Percentiles rank a stretch among this genome's conserved stretches.
Conservation (phyloP, 78 protist genomes). For the Dictyostelium intermedium region DNA sequence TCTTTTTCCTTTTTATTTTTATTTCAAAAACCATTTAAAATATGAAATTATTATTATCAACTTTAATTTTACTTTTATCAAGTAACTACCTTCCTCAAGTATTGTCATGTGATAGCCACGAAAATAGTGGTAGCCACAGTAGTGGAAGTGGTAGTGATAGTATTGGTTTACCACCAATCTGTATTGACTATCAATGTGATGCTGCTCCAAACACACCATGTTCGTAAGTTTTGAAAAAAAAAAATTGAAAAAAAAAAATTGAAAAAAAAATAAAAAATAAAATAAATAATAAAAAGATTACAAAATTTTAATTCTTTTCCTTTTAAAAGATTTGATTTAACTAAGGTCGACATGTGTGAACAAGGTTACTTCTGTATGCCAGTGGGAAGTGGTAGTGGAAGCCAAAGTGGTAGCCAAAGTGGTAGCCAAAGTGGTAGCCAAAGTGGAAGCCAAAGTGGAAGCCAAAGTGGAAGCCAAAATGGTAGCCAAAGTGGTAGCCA, state of each 20-base stretch:
- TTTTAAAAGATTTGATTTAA: background rate
- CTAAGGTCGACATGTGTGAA: background rate
- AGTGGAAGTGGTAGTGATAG: background rate
- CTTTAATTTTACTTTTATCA: constrained; percentile 7
- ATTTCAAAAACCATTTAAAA: background rate
- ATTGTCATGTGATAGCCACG: background rate
- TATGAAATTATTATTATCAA: constrained; percentile 4
- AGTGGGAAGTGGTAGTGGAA: background rate
- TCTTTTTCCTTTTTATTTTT: background rate
- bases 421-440: background rate
- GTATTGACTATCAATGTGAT: constrained; percentile 12
- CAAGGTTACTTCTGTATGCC: constrained; percentile 4
- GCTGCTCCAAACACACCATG: background rate
- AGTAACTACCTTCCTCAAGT: background rate
- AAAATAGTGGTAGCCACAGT: background rate
- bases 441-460: background rate
- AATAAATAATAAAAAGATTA: background rate
- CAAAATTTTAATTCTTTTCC: background rate
- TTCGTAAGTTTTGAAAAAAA: background rate
- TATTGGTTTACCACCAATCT: background rate
- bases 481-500: background rate
- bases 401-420: background rate
- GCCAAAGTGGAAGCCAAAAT: background rate
- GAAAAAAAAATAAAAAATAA: no score
- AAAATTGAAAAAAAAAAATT: background rate